A percentile compares a stretch with the other conserved stretches of the same genome.
These are phyloP conservation scores for Pleoardoris graminearum DNA, from an alignment of 2,329 filamentous ascomycete species.

Conservation along the genomic window DNA sequence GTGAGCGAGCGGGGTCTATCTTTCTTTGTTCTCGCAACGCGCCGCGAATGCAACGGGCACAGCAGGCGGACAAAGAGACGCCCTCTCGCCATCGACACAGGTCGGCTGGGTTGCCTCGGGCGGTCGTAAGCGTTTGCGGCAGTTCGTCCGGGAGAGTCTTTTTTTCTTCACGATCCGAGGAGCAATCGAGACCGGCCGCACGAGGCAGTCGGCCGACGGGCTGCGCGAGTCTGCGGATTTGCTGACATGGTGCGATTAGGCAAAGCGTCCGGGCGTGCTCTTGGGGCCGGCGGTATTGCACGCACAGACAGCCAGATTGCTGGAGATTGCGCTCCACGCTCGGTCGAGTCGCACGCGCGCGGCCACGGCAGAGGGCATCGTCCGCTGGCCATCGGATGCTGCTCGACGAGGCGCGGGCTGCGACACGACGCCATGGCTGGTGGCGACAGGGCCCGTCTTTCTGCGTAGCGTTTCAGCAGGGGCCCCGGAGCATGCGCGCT, in stretches of 20 bases:
- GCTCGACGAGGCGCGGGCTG: neutral
- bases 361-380: neutral
- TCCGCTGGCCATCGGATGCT: neutral
- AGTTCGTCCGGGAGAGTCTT: neutral
- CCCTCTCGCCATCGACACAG: neutral
- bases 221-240: neutral
- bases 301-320: too few species aligned
- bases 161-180: neutral
- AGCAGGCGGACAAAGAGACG: neutral
- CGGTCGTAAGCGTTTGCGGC: constrained; percentile 1
- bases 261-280: too few species aligned
- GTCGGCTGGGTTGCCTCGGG: constrained; percentile 3
- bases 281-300: too few species aligned
- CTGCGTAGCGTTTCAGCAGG: constrained; percentile 11
- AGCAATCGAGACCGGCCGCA: neutral
- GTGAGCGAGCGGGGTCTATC: neutral
- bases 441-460: constrained; percentile 8
- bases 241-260: neutral
- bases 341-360: too few species aligned
- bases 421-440: neutral
- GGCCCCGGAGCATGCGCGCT: constrained; percentile 11
- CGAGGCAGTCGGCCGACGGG: neutral
- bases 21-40: constrained; percentile 3
- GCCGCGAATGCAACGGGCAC: neutral
- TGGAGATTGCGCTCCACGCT: too few species aligned